A percentile compares a stretch with the other conserved stretches of the same genome.
phyloP scores from a whole-genome alignment of 164 flowering plant species.

The Kalanchoe fedtschenkoi region DNA sequence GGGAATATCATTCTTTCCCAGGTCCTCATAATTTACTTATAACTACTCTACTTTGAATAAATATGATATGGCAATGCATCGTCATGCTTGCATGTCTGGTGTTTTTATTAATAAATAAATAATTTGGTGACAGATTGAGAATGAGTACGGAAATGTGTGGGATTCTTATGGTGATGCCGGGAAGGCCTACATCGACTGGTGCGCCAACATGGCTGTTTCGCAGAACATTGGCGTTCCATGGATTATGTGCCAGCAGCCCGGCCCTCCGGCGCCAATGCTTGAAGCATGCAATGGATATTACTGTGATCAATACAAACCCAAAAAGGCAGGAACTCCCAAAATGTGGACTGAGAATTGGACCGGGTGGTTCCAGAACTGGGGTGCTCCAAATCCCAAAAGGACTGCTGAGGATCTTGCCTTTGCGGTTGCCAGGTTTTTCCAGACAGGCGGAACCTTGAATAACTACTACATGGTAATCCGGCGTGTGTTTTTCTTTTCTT shows the following conservation, averaged over 20 bases:
- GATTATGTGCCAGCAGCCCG: constrained; percentile 57
- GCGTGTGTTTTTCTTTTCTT: too few species aligned
- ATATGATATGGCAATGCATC: too few species aligned
- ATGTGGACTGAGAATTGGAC: constrained; percentile 54
- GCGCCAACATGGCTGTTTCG: constrained; percentile 41
- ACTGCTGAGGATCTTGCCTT: constrained; percentile 65
- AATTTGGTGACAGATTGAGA: constrained; percentile 63
- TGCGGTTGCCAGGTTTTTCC: constrained; percentile 53
- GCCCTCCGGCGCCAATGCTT: constrained; percentile 54
- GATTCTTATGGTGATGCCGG: constrained; percentile 43
- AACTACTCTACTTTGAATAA: too few species aligned
- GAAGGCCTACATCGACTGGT: constrained; percentile 44
- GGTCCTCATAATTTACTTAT: too few species aligned
- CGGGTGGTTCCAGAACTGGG: constrained; percentile 60
- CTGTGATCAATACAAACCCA: constrained; percentile 34
- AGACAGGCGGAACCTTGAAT: constrained; percentile 46
- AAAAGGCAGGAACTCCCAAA: constrained; percentile 31
- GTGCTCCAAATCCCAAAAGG: constrained; percentile 35
- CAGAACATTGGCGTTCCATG: constrained; percentile 50
- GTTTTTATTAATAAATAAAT: too few species aligned
- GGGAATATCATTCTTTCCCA: constrained; percentile 46
- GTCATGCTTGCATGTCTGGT: too few species aligned
- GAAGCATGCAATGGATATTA: constrained; percentile 73
- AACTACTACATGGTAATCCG: constrained; percentile 84
- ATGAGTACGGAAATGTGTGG: constrained; percentile 46